These are phyloP conservation scores for Huntiella omanensis DNA, from an alignment of 2,329 filamentous ascomycete genomes.

Conservation along the genomic window DNA sequence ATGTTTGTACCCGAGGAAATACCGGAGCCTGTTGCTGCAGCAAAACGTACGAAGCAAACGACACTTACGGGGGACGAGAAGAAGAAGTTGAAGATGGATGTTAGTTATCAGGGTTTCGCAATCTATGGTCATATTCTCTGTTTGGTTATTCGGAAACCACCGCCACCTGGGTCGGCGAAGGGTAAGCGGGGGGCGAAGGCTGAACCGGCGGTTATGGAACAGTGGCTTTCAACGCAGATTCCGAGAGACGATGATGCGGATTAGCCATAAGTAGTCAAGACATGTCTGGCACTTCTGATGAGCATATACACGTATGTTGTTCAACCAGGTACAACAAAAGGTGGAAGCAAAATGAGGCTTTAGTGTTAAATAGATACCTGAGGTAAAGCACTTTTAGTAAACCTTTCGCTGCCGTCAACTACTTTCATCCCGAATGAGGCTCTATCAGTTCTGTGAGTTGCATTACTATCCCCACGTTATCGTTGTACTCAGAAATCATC, in stretches of 20 bases:
- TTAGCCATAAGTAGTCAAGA: not conserved
- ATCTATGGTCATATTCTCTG: constrained; percentile 90
- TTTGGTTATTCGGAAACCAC: constrained; percentile 58
- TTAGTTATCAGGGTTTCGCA: constrained; percentile 84
- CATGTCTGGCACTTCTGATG: not conserved
- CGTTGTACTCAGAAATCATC: not conserved
- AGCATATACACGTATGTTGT: not conserved
- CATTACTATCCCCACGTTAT: not conserved
- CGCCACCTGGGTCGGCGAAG: constrained; percentile 27
- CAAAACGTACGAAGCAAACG: constrained; percentile 26
- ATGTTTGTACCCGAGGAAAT: constrained; percentile 5
- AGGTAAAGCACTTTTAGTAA: not conserved
- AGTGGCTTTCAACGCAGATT: constrained; percentile 71
- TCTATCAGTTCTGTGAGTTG: not conserved
- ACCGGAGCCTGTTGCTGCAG: constrained; percentile 12
- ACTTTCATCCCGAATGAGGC: not conserved
- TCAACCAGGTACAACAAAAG: not conserved
- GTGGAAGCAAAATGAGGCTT: not conserved
- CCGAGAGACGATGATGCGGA: constrained; percentile 16
- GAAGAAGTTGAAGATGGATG: constrained; percentile 76
- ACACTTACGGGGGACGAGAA: constrained; percentile 43
- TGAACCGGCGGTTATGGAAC: constrained; percentile 59
- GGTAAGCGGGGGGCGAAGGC: constrained; percentile 22
- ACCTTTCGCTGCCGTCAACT: no score
- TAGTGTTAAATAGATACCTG: not conserved